phyloP scores from a whole-genome alignment of 495 filamentous ascomycete species.

The Paragyromitra xinjiangensis region DNA sequence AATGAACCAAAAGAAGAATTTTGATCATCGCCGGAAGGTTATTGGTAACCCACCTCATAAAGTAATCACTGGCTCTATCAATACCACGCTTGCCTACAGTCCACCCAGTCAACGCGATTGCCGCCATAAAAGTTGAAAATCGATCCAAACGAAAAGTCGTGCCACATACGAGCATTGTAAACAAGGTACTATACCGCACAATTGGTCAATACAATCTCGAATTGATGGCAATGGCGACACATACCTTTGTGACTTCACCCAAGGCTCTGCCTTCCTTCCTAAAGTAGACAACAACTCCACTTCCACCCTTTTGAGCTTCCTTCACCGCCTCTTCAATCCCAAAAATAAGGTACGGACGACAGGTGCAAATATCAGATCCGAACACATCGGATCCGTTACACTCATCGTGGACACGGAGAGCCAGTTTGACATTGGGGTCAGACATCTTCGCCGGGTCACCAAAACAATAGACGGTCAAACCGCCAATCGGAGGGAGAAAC shows the following conservation, averaged over 20 bases:
- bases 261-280: constrained; percentile 95
- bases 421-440: constrained; percentile 81
- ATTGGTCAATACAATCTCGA: constrained; percentile 13
- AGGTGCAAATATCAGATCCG: constrained; percentile 98
- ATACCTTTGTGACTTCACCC: constrained; percentile 95
- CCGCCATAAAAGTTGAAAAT: constrained; percentile 24
- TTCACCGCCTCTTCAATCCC: constrained; percentile 97
- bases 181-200: constrained; percentile 71
- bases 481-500: constrained; percentile 95
- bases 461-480: constrained; percentile 96
- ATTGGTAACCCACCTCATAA: constrained; percentile 68
- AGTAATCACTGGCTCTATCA: constrained; percentile 95
- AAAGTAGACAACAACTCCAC: constrained; percentile 98
- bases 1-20: constrained; percentile 1
- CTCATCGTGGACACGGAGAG: constrained; percentile 94
- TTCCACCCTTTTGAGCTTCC: constrained; percentile 92
- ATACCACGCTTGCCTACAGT: constrained; percentile 70
- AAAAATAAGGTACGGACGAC: constrained; percentile 94
- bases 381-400: constrained; percentile 99
- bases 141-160: constrained; percentile 54
- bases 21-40: not conserved
- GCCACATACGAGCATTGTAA: constrained; percentile 80
- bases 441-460: constrained; percentile 93
- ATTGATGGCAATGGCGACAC: constrained; percentile 33
- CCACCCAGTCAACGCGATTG: constrained; percentile 34